Base-by-base conservation (phyloP, 1,284 basidiomycete genomes). In the Cryptococcus sp. region DNA sequence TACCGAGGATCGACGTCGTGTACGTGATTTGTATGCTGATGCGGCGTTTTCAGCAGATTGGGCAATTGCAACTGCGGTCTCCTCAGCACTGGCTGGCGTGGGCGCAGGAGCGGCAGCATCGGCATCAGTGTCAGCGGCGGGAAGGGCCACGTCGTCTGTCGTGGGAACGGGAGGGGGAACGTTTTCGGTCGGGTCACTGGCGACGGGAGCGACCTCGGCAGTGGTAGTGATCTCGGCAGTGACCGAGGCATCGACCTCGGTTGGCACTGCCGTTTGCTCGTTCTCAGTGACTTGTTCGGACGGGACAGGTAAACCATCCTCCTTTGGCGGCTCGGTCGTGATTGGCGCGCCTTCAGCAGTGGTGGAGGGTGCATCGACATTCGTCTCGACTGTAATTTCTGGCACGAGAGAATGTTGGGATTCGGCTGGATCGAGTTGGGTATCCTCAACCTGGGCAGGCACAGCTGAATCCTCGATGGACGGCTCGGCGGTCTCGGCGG, bases 31-130 rank as follows among this genome's bases (percentile, higher is more conserved):
- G 49, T 68, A 65, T 1, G 66, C 64, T 2, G 64, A 62, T 1
- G 63, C 60, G 4, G 64, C 51, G 47, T 65, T 66, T 47, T 63
- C 52, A 0, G 68, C 66, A 16, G 68, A 68, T 28, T 48, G 53
- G 28, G 55, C 57, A 1, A 64, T 44, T 1, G 59, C 59, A 22
- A 56, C 56, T 41, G 59, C 59, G 23, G 62, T 18, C 28, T 56
- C 60, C 3, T 54, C 62, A 3, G 59, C 58, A 2, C 53, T 52
- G 16, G 54, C 55, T 47, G 19, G 41, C 7, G 60, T 60, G 14
- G 58, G 34, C 18, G 46, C 49, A 4, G 56, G 43, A 25, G 41
- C 18, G 24, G n/a, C 42, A 18, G 28, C 39, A n/a, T 22, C 25
- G 24, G 25, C 23, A 11, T 43, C 3, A n/a, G 36, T 45, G 23